Evolutionary conservation across 371 early-diverging fungal genomes (phyloP), one percentile per base, ranked within the genome.

Genomic region (Mitosporidium daphniae): DNA sequence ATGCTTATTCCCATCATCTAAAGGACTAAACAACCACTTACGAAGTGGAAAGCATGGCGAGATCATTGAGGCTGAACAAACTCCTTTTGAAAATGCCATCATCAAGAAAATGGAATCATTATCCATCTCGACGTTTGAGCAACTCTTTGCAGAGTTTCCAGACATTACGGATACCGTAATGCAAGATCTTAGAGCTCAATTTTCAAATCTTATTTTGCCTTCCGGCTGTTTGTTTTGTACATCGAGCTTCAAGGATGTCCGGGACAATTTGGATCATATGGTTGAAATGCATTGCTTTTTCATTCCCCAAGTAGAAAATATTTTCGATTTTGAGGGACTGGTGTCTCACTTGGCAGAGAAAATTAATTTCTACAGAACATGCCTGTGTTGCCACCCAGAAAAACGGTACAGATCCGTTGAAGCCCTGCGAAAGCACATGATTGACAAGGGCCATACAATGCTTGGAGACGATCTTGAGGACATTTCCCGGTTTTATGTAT

Each of bases 381-480:
- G 91, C 38, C 33, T 91, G 16, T 72, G 59, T 47, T 91, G 91
- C 47, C 73, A 78, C 35, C 74, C 74, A 22, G 61, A 62, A 32
- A 54, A 66, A 22, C 55, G 57, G 26, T 46, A 70, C 41, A 53
- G 65, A 33, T 60, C 62, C 14, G 33, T 75, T 30, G 86, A 82
- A 29, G 72, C 78, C 9, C 80, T 78, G 12, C 53, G 80, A 32
- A 56, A 50, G 26, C 91, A 89, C 37, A 89, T 89, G 89, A 58
- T 63, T 40, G 16, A 11, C 31, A 40, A 30, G 15, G 5, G 26
- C 13, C 14, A 7, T 7, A 10, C 7, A 17, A 10, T 21, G 5
- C 23, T 5, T n/a, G 30, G 14, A 7, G 27, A 21, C 7, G 4
- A n/a, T 16, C 23, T 14, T 16, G 2, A 28, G 8, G 15, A 21